These are phyloP conservation scores for Nematodospora valgi DNA, from an alignment of 805 yeast species.

Conservation along the genomic window DNA sequence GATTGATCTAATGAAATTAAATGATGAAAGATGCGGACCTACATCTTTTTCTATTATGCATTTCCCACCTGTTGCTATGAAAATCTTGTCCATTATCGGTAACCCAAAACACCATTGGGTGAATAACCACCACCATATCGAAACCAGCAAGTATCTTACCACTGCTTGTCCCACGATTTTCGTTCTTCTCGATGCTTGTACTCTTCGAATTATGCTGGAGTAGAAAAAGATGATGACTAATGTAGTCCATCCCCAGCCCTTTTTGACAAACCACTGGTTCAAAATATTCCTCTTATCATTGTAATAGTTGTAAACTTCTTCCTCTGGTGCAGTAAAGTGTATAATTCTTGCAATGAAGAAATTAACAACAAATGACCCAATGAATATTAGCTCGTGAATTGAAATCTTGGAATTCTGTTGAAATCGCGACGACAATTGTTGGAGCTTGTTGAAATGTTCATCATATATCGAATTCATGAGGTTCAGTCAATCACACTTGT, in stretches of 20 bases:
- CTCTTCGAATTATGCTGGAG: conserved; percentile 6
- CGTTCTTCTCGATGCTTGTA: conserved; percentile 3
- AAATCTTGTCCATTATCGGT: conserved; percentile 87
- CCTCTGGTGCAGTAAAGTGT: conserved; percentile 41
- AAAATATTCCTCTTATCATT: conserved; percentile 65
- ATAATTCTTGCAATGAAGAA: conserved; percentile 52
- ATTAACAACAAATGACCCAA: conserved; percentile 35
- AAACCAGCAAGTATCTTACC: conserved; percentile 49
- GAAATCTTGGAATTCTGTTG: conserved; percentile 12
- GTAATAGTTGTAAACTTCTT: conserved; percentile 47
- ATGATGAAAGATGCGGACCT: neutral
- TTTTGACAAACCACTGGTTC: conserved; percentile 75
- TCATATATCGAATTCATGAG: conserved; percentile 7
- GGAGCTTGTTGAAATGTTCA: conserved; percentile 8
- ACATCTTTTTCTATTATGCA: conserved; percentile 42
- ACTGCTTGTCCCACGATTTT: conserved; percentile 18
- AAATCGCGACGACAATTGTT: neutral
- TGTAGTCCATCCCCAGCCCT: conserved; percentile 91
- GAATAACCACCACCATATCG: conserved; percentile 80
- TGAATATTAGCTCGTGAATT: conserved; percentile 24
- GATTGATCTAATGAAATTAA: conserved; percentile 3
- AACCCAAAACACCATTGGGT: conserved; percentile 85
- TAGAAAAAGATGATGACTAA: conserved; percentile 24
- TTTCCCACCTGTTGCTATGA: conserved; percentile 76
- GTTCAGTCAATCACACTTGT: too few species aligned